A percentile compares a stretch with the other conserved stretches of the same genome.
Conservation (phyloP, 768 basidiomycete species). For the Boletales sp. region DNA sequence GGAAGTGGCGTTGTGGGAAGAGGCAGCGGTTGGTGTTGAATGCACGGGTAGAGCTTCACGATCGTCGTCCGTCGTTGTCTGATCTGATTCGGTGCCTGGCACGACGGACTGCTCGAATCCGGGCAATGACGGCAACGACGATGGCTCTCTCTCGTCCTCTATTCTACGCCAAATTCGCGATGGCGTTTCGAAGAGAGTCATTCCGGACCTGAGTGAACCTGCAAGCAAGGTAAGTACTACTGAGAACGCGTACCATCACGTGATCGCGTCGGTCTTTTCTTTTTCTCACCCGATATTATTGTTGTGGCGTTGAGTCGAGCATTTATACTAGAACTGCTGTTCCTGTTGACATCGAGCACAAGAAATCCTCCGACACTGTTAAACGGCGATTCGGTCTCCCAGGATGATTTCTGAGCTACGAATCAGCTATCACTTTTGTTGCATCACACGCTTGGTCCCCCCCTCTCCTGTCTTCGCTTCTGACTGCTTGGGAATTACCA, state of each 20-base stretch:
- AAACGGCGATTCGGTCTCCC: no score
- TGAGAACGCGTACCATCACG: slow-evolving; percentile 10
- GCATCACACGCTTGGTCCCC: no score
- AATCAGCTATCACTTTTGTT: no score
- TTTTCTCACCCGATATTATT: no score
- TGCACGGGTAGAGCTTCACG: slow-evolving; percentile 52
- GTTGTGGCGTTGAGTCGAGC: no score
- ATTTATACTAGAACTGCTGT: no score
- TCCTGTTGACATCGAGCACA: no score
- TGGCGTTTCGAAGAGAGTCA: slow-evolving; percentile 70
- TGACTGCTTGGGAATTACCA: no score
- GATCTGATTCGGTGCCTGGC: slow-evolving; percentile 33
- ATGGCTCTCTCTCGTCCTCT: slow-evolving; percentile 74
- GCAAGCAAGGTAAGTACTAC: not conserved
- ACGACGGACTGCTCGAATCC: slow-evolving; percentile 61
- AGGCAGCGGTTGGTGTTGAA: slow-evolving; percentile 58
- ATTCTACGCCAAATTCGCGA: slow-evolving; percentile 84
- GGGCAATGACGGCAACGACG: slow-evolving; percentile 77
- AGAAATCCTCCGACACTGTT: no score
- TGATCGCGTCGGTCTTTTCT: slow-evolving; percentile 16
- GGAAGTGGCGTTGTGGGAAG: slow-evolving; percentile 48
- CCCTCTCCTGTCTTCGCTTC: no score
- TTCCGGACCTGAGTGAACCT: slow-evolving; percentile 16
- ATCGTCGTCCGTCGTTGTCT: slow-evolving; percentile 40
- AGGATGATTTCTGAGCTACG: no score